Base-by-base conservation (phyloP, 106 monocot species). In the Allium fistulosum region DNA sequence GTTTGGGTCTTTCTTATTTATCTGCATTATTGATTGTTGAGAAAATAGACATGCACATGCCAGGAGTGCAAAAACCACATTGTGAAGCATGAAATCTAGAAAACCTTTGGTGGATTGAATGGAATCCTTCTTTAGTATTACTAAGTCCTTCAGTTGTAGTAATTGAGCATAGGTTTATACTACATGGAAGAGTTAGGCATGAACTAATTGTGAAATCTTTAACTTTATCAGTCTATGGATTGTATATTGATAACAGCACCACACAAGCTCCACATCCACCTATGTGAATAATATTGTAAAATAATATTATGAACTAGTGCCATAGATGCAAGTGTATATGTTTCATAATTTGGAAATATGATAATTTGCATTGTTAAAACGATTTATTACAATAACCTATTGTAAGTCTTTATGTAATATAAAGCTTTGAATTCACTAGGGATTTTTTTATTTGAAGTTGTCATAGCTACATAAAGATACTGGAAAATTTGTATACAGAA, bases 211-310 rank as follows among this genome's bases (percentile, higher is more conserved):
- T 22, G 22, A 22, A 22, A 90, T 90, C 75, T 46, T 67, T 63
- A 10, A 94, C 74, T 63, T 67, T 57, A 14, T 80, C 73, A 10
- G 45, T 67, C 15, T 57, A n/a, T 8, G 94, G 82, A 26, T 82
- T 82, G 62, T 71, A 94, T 14, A 69, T 84, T 17, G 90, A 79
- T 10, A 90, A 66, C 16, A 94, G 84, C 70, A 94, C 86, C 28
- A 84, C 90, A 70, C 94, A 94, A 57, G 94, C 94, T 52, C 94
- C 94, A 74, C 94, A 94, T 4, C 94, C 94, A 82, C 94, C 94
- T 90, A 67, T n/a, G 58, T n/a, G 49, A 63, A 37, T 22, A 22
- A 55, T 10, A 55, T 11, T 22, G 1, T 22, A 22, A 22, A 22
- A 22, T 22, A 22, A 22, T 22, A 1, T 22, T 22, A 22, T 22